phyloP scores from a whole-genome alignment of 352 stramenopile genomes.

The Ophiocytium majus region DNA sequence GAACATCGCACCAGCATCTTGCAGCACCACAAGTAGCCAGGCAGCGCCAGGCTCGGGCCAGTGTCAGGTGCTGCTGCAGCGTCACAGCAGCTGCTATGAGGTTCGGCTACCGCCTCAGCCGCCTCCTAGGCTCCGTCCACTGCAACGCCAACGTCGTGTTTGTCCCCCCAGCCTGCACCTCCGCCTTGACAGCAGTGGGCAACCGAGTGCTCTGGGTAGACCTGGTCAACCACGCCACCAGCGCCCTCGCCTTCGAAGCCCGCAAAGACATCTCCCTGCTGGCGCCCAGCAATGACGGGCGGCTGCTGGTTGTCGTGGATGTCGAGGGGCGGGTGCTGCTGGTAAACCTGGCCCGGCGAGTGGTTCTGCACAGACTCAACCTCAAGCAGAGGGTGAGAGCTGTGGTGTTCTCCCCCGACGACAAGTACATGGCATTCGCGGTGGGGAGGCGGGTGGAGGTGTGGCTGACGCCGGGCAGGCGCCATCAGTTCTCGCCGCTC shows the following conservation, averaged over 20 bases:
- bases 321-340: conserved; percentile 79
- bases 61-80: too few relatives aligned
- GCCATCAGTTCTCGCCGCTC: conserved; percentile 83
- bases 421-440: conserved; percentile 78
- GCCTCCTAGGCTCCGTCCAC: conserved; percentile 87
- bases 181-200: conserved; percentile 81
- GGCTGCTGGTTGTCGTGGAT: conserved; percentile 77
- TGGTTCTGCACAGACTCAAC: conserved; percentile 87
- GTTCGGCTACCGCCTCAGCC: conserved; percentile 71
- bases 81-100: conserved; percentile 53
- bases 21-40: too few relatives aligned
- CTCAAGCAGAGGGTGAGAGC: conserved; percentile 81
- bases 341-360: conserved; percentile 77
- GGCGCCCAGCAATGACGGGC: conserved; percentile 72
- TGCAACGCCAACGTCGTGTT: conserved; percentile 87
- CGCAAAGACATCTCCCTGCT: conserved; percentile 75
- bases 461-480: conserved; percentile 75
- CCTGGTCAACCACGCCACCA: conserved; percentile 64
- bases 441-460: conserved; percentile 84
- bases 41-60: too few relatives aligned
- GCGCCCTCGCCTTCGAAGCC: conserved; percentile 82
- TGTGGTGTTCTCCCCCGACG: conserved; percentile 79
- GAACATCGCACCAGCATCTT: too few relatives aligned
- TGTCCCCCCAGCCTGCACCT: conserved; percentile 81
- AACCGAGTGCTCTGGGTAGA: conserved; percentile 87